A percentile compares a stretch with the other conserved stretches of the same genome.
These are phyloP conservation scores for Solanum hybrid DNA, from an alignment of 305 asterid genomes.

Conservation along the genomic window DNA sequence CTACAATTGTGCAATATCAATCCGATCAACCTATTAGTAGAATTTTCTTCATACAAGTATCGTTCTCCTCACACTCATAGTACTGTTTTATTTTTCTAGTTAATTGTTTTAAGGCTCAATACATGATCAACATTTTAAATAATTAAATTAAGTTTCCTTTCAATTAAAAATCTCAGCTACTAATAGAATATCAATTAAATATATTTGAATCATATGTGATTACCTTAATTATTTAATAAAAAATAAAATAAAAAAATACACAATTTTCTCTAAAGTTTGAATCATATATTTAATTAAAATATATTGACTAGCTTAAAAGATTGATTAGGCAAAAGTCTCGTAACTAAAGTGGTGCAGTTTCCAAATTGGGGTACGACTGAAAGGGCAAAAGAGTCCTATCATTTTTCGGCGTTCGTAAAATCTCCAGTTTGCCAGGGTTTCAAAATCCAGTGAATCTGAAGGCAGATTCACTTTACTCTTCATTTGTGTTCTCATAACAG, in stretches of 20 bases:
- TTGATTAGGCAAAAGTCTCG: background rate
- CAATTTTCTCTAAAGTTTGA: no score
- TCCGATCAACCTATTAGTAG: background rate
- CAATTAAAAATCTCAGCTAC: background rate
- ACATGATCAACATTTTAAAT: background rate
- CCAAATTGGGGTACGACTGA: background rate
- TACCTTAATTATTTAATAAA: background rate
- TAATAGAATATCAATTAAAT: background rate
- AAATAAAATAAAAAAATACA: no score
- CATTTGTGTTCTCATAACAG: background rate
- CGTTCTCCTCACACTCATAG: background rate
- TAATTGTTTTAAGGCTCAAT: background rate
- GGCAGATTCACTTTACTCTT: background rate
- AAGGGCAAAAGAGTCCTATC: background rate
- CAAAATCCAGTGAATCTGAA: slow-evolving; percentile 1
- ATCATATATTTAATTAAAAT: background rate
- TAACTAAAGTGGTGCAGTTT: background rate
- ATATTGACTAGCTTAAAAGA: background rate
- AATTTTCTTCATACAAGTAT: background rate
- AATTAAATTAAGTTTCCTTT: background rate
- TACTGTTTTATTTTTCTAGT: background rate
- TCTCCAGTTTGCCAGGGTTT: background rate
- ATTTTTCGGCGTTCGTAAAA: background rate
- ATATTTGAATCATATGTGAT: background rate
- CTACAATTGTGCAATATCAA: background rate